phyloP scores from a whole-genome alignment of 2,329 filamentous ascomycete species.

The Aspergillus pseudonomiae region DNA sequence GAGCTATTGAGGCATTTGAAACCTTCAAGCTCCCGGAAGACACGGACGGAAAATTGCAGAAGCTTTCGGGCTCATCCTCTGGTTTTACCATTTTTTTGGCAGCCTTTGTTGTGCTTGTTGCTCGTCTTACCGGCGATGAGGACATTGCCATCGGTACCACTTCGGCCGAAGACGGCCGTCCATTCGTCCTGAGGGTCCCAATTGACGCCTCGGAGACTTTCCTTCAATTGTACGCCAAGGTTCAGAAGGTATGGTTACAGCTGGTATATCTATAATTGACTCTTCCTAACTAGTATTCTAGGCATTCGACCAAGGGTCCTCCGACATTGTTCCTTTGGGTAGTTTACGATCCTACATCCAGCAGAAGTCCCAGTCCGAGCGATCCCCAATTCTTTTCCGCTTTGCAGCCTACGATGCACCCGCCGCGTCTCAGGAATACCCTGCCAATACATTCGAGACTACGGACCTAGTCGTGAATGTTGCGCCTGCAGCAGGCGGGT shows the following conservation, averaged over 20 bases:
- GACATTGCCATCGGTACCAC: conserved; percentile 53
- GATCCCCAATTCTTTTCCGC: conserved; percentile 47
- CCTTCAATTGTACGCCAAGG: conserved; percentile 41
- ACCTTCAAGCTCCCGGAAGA: conserved; percentile 41
- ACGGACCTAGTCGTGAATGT: conserved; percentile 47
- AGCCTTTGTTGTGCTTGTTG: conserved; percentile 48
- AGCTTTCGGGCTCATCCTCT: conserved; percentile 39
- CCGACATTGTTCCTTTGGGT: conserved; percentile 47
- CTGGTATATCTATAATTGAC: neutral
- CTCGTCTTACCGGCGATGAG: conserved; percentile 52
- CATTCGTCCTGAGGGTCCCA: conserved; percentile 49
- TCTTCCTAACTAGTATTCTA: conserved; percentile 20
- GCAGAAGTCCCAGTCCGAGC: conserved; percentile 42
- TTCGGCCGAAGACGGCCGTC: conserved; percentile 45
- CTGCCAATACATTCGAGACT: conserved; percentile 48
- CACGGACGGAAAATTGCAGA: conserved; percentile 42
- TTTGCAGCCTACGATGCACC: conserved; percentile 53
- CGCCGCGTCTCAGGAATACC: conserved; percentile 43
- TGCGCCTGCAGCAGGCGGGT: conserved; percentile 28
- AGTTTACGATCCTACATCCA: conserved; percentile 46
- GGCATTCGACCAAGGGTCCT: conserved; percentile 44
- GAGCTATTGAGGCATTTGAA: conserved; percentile 48
- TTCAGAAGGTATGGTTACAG: conserved; percentile 38
- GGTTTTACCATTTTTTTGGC: conserved; percentile 47
- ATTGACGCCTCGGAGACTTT: conserved; percentile 47